Evolutionary conservation across 345 rosid species (phyloP), one percentile per base, ranked within the genome.

Genomic region (Punica granatum): DNA sequence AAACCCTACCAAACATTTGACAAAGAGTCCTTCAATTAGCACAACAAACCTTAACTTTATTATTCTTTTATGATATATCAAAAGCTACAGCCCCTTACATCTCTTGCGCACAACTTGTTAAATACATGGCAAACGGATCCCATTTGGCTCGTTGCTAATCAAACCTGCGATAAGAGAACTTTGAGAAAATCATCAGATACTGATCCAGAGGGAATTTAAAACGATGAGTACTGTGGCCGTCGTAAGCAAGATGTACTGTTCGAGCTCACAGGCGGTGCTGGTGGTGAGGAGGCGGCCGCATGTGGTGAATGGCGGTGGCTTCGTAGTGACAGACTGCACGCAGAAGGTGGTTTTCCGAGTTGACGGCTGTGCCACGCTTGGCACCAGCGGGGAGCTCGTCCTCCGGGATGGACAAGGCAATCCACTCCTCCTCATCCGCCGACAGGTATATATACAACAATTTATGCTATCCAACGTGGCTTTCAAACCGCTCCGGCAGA

Each of bases 361-460:
- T 9, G 96, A 90, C 15, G 98, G 98, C 3, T 93, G 98, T 18
- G 93, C 88, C 21, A 85, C 86, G 71, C 78, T 84, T 13, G 98
- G 97, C 19, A 72, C 74, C 4, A 75, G 64, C 67, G 96, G 89
- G 6, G 81, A 90, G 77, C 69, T 92, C 11, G 63, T 83, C 31
- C 69, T 92, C 0, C 80, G 82, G 66, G 90, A 84, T 36, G 78
- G 67, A 39, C 66, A 81, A 66, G 93, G 96, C 11, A 77, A 74
- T 15, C 73, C 85, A 67, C 66, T 90, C 80, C 86, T 92, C 62
- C 89, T 88, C 61, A 82, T 92, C 70, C 84, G 87, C 37, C 80
- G 92, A 65, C 85, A 92, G 96, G 98, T 86, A 16, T 4, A 36
- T 56, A 34, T 7, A 34, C n/a, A 39, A 9, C 58, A 37, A 13